Evolutionary conservation across 345 rosid genomes (phyloP).

Genomic region (Salix dunnii): DNA sequence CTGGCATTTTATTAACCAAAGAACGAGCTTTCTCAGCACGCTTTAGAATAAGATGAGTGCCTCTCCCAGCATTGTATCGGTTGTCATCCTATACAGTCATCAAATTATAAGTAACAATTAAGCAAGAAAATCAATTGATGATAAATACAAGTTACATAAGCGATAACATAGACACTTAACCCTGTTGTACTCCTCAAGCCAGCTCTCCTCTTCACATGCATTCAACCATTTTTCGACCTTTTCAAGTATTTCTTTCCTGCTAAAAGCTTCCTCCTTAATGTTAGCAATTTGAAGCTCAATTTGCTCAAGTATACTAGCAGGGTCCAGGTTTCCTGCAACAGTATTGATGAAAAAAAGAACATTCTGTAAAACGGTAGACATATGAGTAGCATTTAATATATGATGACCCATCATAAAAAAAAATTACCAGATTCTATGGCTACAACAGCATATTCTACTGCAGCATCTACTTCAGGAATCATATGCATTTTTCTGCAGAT

Average conservation of each 20-base stretch:
- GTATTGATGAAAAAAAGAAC: not conserved
- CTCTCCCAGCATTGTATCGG: slow-evolving; percentile 94
- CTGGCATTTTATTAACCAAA: slow-evolving; percentile 89
- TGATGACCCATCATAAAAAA: not conserved
- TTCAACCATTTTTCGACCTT: slow-evolving; percentile 91
- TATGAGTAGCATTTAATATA: not conserved
- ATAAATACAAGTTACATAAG: not conserved
- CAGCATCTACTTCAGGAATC: slow-evolving; percentile 58
- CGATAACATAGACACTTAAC: slow-evolving; percentile 37
- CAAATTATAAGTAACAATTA: slow-evolving; percentile 11
- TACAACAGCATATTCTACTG: slow-evolving; percentile 61
- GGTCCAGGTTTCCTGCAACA: slow-evolving; percentile 58
- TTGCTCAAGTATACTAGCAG: slow-evolving; percentile 63
- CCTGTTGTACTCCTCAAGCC: slow-evolving; percentile 99
- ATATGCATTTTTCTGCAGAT: slow-evolving; percentile 85
- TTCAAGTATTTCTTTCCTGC: slow-evolving; percentile 89
- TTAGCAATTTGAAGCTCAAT: slow-evolving; percentile 79
- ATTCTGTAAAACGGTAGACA: not conserved
- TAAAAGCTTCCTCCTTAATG: slow-evolving; percentile 84
- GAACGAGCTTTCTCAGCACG: slow-evolving; percentile 99
- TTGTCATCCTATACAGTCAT: slow-evolving; percentile 71
- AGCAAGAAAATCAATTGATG: slow-evolving; percentile 10
- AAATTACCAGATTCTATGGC: slow-evolving; percentile 77
- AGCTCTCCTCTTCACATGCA: slow-evolving; percentile 93
- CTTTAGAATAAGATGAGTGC: slow-evolving; percentile 91